phyloP scores from a whole-genome alignment of 129 eudicot genomes.

The Mikania micrantha region DNA sequence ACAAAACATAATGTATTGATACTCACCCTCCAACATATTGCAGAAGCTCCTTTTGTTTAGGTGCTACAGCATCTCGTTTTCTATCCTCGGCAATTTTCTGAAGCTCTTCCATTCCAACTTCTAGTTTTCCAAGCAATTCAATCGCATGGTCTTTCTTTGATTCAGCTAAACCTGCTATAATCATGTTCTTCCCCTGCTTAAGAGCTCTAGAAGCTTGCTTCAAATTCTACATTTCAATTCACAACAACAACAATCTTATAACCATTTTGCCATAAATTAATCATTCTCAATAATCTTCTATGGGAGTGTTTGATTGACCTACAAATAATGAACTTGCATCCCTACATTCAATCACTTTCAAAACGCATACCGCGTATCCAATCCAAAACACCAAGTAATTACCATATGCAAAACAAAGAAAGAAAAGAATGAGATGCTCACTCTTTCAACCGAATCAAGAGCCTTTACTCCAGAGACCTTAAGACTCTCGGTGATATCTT shows the following conservation, averaged over 20 bases:
- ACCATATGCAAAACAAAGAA: not conserved
- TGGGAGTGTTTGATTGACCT: not conserved
- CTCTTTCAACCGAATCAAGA: slow-evolving; percentile 87
- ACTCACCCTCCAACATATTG: slow-evolving; percentile 95
- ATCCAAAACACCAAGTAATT: too few species aligned
- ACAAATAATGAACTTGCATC: too few species aligned
- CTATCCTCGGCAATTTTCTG: slow-evolving; percentile 74
- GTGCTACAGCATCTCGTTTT: slow-evolving; percentile 70
- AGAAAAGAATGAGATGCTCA: slow-evolving; percentile 20
- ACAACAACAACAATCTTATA: slow-evolving; percentile 18
- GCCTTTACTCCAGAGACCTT: slow-evolving; percentile 85
- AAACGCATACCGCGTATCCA: too few species aligned
- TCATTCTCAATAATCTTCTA: not conserved
- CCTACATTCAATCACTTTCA: not conserved
- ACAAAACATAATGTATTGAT: not conserved
- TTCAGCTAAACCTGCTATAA: slow-evolving; percentile 80
- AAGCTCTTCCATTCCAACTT: slow-evolving; percentile 82
- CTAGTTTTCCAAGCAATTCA: slow-evolving; percentile 76
- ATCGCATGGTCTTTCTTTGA: slow-evolving; percentile 83
- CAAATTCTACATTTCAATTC: slow-evolving; percentile 63
- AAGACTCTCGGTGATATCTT: slow-evolving; percentile 90
- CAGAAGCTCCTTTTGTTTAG: slow-evolving; percentile 89
- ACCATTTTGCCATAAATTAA: slow-evolving; percentile 1
- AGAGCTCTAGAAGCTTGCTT: slow-evolving; percentile 86
- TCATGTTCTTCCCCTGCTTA: slow-evolving; percentile 73